Conservation (phyloP, 805 yeast species). For the Candida oleophila region DNA sequence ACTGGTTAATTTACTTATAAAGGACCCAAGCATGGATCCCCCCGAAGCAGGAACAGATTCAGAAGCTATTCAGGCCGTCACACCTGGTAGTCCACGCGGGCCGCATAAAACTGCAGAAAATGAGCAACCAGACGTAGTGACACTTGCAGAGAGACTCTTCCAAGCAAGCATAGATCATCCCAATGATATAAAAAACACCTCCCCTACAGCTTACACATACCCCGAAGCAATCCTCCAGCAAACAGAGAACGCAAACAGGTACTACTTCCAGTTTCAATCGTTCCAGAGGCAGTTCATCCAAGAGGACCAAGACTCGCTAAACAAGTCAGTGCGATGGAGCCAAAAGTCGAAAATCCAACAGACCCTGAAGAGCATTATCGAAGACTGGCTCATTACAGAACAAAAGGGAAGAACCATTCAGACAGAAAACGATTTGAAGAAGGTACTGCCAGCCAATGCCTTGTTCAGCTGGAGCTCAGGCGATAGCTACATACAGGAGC, state of each 20-base stretch:
- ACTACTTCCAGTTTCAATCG: conserved; percentile 33
- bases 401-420: conserved; percentile 8
- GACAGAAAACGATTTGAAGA: conserved; percentile 7
- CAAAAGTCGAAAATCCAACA: conserved; percentile 22
- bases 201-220: conserved; percentile 11
- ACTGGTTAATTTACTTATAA: no score
- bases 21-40: no score
- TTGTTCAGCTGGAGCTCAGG: conserved; percentile 44
- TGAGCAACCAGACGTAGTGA: neutral
- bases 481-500: conserved; percentile 34
- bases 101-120: neutral
- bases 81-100: neutral
- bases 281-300: conserved; percentile 32
- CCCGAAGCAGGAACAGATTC: neutral
- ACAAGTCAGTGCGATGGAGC: conserved; percentile 29
- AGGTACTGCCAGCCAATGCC: conserved; percentile 23
- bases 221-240: conserved; percentile 36
- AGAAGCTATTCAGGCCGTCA: neutral
- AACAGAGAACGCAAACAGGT: conserved; percentile 26
- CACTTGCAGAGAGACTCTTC: neutral
- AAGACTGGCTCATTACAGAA: conserved; percentile 21
- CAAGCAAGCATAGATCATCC: neutral
- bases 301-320: conserved; percentile 9
- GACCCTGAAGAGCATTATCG: conserved; percentile 18
- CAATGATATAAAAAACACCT: neutral